phyloP scores from a whole-genome alignment of 31 red algal species.

The Asparagopsis taxiformis region DNA sequence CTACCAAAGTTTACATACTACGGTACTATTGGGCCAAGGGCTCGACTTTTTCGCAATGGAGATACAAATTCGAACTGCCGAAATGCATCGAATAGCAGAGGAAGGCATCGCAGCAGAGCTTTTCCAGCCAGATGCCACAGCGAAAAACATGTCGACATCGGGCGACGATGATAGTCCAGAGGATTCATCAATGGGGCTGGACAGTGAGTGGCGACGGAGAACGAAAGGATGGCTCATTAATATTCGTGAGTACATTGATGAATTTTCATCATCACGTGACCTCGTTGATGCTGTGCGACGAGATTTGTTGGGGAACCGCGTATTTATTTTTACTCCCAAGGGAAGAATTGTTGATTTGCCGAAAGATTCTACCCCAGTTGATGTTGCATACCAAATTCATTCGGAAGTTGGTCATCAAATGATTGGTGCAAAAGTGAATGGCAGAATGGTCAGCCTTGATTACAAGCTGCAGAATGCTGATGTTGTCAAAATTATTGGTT shows the following conservation, averaged over 20 bases:
- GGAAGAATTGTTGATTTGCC: conserved; percentile 86
- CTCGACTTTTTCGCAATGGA: conserved; percentile 74
- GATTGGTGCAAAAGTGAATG: conserved; percentile 96
- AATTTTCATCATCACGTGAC: conserved; percentile 84
- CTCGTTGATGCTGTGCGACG: conserved; percentile 86
- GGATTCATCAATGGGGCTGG: neutral
- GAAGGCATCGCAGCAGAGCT: conserved; percentile 87
- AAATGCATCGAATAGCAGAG: conserved; percentile 90
- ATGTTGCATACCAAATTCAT: conserved; percentile 93
- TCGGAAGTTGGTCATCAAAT: conserved; percentile 85
- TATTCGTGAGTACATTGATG: conserved; percentile 86
- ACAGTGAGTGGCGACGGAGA: conserved; percentile 67
- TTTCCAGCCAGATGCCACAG: conserved; percentile 41
- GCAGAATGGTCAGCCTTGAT: conserved; percentile 68
- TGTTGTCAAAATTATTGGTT: conserved; percentile 83
- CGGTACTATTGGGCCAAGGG: conserved; percentile 63
- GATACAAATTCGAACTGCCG: conserved; percentile 90
- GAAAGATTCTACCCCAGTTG: conserved; percentile 86
- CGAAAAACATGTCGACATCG: neutral
- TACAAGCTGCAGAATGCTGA: conserved; percentile 97
- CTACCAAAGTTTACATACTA: conserved; percentile 95
- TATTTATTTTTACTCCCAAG: conserved; percentile 91
- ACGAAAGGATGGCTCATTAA: conserved; percentile 82
- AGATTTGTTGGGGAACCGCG: conserved; percentile 93
- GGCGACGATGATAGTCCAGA: conserved; percentile 16